Percentiles rank a stretch among this genome's conserved stretches.
Evolutionary conservation across 2,329 filamentous ascomycete species (phyloP).

Genomic region (Pseudonectria buxi): DNA sequence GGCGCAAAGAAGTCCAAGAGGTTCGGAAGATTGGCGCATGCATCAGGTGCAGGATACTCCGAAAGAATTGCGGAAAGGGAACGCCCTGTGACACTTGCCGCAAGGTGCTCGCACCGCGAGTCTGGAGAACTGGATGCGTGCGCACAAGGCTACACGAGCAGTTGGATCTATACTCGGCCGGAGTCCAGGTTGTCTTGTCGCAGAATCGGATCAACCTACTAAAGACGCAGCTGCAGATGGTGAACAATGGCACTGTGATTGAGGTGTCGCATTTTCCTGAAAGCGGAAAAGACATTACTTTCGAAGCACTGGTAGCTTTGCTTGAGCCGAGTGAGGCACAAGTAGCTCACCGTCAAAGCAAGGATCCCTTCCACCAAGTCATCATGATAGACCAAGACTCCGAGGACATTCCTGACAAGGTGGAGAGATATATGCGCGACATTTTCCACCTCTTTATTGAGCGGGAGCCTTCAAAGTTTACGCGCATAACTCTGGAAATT

Average conservation of each 20-base stretch:
- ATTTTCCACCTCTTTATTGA: conserved; percentile 52
- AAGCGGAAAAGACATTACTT: conserved; percentile 36
- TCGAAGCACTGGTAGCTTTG: conserved; percentile 27
- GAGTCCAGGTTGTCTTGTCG: conserved; percentile 55
- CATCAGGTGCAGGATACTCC: conserved; percentile 57
- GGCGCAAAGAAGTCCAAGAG: conserved; percentile 59
- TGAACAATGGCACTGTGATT: conserved; percentile 43
- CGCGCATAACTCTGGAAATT: conserved; percentile 51
- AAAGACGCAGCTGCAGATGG: conserved; percentile 43
- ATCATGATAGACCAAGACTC: conserved; percentile 56
- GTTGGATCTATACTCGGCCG: conserved; percentile 56
- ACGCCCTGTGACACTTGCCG: conserved; percentile 57
- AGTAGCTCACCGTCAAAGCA: conserved; percentile 27
- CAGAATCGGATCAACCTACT: conserved; percentile 52
- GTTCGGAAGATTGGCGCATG: conserved; percentile 60
- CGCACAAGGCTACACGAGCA: conserved; percentile 56
- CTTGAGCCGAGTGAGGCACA: conserved; percentile 31
- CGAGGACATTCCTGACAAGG: conserved; percentile 52
- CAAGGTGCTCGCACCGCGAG: conserved; percentile 55
- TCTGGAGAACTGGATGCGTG: conserved; percentile 60
- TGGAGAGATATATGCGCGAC: conserved; percentile 55
- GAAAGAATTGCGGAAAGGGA: conserved; percentile 60
- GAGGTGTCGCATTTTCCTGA: conserved; percentile 55
- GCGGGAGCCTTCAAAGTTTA: conserved; percentile 53
- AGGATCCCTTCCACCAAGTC: conserved; percentile 28